phyloP scores from a whole-genome alignment of 257 asterid genomes.

The Ophiorrhiza pumila region DNA sequence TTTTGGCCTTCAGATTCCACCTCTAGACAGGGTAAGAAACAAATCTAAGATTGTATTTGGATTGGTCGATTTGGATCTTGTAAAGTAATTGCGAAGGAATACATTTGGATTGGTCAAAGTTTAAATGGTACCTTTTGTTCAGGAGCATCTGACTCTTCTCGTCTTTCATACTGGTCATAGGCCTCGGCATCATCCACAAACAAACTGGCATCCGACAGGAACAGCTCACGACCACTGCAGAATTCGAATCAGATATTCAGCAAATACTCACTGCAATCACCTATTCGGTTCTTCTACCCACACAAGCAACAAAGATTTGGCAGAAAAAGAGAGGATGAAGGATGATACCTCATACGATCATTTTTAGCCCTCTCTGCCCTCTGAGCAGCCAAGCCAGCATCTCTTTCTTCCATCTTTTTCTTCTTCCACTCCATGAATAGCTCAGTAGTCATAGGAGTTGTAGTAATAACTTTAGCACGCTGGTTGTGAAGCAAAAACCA shows the following conservation, averaged over 20 bases:
- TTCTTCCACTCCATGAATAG: constrained; percentile 81
- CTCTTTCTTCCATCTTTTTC: constrained; percentile 80
- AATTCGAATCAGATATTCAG: constrained; percentile 18
- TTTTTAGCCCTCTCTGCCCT: constrained; percentile 96
- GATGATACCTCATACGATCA: constrained; percentile 84
- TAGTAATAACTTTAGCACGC: constrained; percentile 73
- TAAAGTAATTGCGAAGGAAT: background rate
- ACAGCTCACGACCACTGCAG: constrained; percentile 89
- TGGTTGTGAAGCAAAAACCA: constrained; percentile 26
- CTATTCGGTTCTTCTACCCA: no score
- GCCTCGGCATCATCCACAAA: constrained; percentile 89
- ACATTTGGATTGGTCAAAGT: background rate
- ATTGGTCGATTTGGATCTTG: background rate
- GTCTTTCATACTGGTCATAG: constrained; percentile 65
- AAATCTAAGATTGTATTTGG: background rate
- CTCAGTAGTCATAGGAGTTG: constrained; percentile 86
- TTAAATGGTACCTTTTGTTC: constrained; percentile 43
- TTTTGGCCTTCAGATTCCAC: background rate
- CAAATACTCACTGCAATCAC: constrained; percentile 10
- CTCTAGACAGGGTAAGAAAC: background rate
- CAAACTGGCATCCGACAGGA: constrained; percentile 68
- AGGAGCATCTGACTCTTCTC: constrained; percentile 35
- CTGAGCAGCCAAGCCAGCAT: constrained; percentile 76
- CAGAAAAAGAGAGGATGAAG: constrained; percentile 1
- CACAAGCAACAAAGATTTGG: background rate